Percentiles rank a stretch among this genome's conserved stretches.
phyloP scores from a whole-genome alignment of 148 eudicot genomes.

The Diospyros kaki region DNA sequence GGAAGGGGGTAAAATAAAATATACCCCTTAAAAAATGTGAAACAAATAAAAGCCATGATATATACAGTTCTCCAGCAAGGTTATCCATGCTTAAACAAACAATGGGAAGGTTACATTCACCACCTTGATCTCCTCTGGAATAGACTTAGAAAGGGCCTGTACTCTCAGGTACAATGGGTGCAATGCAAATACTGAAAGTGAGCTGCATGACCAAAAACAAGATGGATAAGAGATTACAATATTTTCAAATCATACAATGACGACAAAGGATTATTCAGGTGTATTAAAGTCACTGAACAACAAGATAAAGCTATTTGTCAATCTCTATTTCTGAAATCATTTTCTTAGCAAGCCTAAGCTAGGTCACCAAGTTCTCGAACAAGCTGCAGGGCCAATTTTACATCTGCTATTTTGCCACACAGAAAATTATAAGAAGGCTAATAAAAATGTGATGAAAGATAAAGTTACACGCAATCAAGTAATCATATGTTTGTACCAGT shows the following conservation, averaged over 20 bases:
- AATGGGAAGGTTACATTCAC: constrained; percentile 3
- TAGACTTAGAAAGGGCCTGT: constrained; percentile 66
- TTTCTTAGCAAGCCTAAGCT: not conserved
- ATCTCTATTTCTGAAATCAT: not conserved
- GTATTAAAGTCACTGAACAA: constrained; percentile 1
- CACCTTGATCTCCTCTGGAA: constrained; percentile 82
- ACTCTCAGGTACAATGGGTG: constrained; percentile 92
- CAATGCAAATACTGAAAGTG: constrained; percentile 93
- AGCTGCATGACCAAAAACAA: constrained; percentile 52
- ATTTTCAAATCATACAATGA: not conserved
- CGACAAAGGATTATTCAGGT: not conserved
- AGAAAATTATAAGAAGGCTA: no score
- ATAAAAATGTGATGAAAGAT: no score
- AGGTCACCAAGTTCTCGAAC: not conserved
- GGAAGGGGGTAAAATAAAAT: not conserved
- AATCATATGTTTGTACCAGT: not conserved
- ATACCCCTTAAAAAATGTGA: not conserved
- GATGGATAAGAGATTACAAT: constrained; percentile 1
- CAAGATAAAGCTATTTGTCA: not conserved
- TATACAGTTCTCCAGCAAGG: not conserved
- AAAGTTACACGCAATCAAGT: not conserved
- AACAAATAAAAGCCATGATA: not conserved
- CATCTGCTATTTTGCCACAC: not conserved
- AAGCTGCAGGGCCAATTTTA: not conserved
- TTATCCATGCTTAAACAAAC: not conserved